A percentile compares a stretch with the other conserved stretches of the same genome.
phyloP scores from a whole-genome alignment of 805 yeast genomes.

The Starmerella bacillaris region DNA sequence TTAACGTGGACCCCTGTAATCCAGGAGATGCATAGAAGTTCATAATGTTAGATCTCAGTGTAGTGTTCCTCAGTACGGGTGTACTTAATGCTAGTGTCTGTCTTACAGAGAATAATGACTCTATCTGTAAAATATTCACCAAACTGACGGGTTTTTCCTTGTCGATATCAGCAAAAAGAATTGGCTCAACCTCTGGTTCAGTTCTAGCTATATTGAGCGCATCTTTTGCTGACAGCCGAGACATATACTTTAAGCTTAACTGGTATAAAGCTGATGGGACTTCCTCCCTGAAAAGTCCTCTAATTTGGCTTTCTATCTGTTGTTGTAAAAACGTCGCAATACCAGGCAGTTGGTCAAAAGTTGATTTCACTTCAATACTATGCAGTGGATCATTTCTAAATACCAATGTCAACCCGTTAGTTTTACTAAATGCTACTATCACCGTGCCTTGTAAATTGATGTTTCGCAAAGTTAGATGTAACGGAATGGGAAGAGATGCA shows the following conservation, averaged over 20 bases:
- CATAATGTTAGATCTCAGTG: no score
- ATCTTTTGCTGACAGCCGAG: constrained; percentile 22
- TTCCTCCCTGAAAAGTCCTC: constrained; percentile 67
- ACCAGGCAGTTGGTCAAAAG: constrained; percentile 73
- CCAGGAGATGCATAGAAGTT: no score
- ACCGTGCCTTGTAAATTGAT: constrained; percentile 64
- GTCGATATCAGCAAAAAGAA: constrained; percentile 24
- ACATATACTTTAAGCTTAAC: constrained; percentile 49
- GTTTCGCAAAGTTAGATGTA: constrained; percentile 55
- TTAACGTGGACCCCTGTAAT: no score
- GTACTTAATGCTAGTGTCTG: constrained; percentile 61
- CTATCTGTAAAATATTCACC: constrained; percentile 47
- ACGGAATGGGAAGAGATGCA: constrained; percentile 57
- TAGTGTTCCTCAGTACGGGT: constrained; percentile 38
- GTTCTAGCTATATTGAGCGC: constrained; percentile 3
- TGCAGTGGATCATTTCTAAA: constrained; percentile 81
- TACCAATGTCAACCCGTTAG: constrained; percentile 70
- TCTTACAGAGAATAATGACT: constrained; percentile 53
- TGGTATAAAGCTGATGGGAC: constrained; percentile 66
- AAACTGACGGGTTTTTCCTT: constrained; percentile 49
- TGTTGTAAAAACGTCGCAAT: constrained; percentile 67
- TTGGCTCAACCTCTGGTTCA: constrained; percentile 12
- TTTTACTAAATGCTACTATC: constrained; percentile 61
- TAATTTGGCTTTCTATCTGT: constrained; percentile 64
- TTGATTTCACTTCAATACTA: constrained; percentile 60